These are phyloP conservation scores for Arachnomyces sp. DNA, from an alignment of 2,329 filamentous ascomycete species.

Conservation along the genomic window DNA sequence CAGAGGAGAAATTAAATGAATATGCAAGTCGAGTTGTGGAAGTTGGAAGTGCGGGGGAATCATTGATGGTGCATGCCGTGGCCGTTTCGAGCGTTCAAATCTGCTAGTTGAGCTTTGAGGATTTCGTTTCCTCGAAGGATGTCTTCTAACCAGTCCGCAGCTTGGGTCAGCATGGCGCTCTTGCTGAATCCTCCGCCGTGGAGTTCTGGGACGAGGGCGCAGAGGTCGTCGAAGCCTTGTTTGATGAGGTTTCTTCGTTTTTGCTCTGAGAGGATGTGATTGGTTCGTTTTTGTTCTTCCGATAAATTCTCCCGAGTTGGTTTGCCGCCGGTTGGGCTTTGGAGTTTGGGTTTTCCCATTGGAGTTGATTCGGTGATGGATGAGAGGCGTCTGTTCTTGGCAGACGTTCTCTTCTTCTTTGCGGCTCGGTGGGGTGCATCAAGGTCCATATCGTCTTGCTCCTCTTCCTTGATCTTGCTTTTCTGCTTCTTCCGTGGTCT, in stretches of 20 bases:
- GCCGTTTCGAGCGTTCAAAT: constrained; percentile 34
- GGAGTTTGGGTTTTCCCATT: constrained; percentile 26
- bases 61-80: constrained; percentile 29
- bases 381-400: constrained; percentile 9
- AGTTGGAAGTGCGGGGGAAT: constrained; percentile 14
- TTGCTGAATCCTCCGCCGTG: constrained; percentile 71
- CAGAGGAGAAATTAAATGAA: constrained; percentile 1
- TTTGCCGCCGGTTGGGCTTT: constrained; percentile 19
- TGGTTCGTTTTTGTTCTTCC: constrained; percentile 73
- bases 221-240: constrained; percentile 73
- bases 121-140: constrained; percentile 60
- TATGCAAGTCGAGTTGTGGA: constrained; percentile 15
- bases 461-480: constrained; percentile 41
- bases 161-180: constrained; percentile 66
- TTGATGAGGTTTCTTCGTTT: constrained; percentile 76
- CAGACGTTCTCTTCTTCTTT: not conserved
- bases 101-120: constrained; percentile 47
- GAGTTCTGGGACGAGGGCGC: constrained; percentile 65
- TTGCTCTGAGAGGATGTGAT: constrained; percentile 82
- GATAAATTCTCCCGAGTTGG: constrained; percentile 53
- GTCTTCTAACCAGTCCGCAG: constrained; percentile 69
- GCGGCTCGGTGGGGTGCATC: constrained; percentile 6
- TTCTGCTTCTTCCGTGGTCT: constrained; percentile 43
- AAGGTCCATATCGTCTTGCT: constrained; percentile 34
- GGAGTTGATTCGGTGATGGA: constrained; percentile 21